phyloP scores from a whole-genome alignment of 164 flowering plant species.

The Aristolochia contorta region DNA sequence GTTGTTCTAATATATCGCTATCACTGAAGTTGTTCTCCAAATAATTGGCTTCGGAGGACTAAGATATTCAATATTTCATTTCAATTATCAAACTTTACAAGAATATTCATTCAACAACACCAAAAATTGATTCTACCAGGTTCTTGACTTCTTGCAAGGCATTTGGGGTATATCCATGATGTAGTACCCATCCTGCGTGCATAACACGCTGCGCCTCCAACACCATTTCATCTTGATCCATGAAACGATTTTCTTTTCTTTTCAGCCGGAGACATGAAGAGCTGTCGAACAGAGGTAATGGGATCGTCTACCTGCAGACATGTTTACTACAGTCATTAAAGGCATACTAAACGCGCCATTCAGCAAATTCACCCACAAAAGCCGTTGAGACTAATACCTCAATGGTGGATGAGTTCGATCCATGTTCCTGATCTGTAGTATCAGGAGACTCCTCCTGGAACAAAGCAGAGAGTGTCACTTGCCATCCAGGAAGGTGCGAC shows the following conservation, averaged over 20 bases:
- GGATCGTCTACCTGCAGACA: slow-evolving; percentile 73
- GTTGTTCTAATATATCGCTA: no score
- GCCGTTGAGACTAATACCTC: slow-evolving; percentile 32
- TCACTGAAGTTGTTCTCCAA: no score
- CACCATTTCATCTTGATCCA: slow-evolving; percentile 12
- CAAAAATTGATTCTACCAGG: not conserved
- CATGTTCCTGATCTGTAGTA: slow-evolving; percentile 18
- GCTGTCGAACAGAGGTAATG: slow-evolving; percentile 49
- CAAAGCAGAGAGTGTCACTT: slow-evolving; percentile 57
- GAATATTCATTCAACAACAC: not conserved
- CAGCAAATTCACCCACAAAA: not conserved
- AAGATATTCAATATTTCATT: no score
- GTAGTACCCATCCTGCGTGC: no score
- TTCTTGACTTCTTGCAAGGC: no score
- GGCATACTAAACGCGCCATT: not conserved
- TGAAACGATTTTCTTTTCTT: slow-evolving; percentile 35
- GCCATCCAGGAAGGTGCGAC: slow-evolving; percentile 62
- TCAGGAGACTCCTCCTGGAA: slow-evolving; percentile 26
- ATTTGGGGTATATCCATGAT: no score
- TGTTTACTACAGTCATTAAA: not conserved
- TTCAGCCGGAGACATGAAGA: slow-evolving; percentile 49
- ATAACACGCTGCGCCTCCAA: no score
- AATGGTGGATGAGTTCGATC: slow-evolving; percentile 32
- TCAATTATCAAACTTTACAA: not conserved
- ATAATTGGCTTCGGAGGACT: no score